A percentile compares a stretch with the other conserved stretches of the same genome.
phyloP scores from a whole-genome alignment of 2,329 filamentous ascomycete species.

The Biscogniauxia mediterranea region DNA sequence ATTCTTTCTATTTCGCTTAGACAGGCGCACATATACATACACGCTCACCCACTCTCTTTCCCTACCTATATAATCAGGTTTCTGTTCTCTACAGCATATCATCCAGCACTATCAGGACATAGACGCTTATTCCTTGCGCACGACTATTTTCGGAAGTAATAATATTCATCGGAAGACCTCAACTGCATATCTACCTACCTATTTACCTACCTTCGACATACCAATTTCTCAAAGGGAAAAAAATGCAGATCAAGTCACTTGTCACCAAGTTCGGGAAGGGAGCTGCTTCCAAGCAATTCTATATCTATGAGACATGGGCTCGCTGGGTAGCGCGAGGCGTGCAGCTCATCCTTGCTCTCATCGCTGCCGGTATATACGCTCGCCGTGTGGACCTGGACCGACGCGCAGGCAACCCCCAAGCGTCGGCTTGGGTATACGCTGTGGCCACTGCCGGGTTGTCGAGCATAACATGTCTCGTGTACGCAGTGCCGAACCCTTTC shows the following conservation, averaged over 20 bases:
- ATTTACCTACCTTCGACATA: too few relatives aligned
- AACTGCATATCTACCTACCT: too few relatives aligned
- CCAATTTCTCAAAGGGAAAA: not conserved
- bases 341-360: constrained; percentile 68
- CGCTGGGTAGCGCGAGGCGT: constrained; percentile 59
- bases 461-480: constrained; percentile 48
- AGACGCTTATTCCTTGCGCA: too few relatives aligned
- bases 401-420: constrained; percentile 38
- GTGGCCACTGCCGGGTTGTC: constrained; percentile 56
- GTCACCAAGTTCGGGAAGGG: constrained; percentile 37
- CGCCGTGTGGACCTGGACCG: constrained; percentile 52
- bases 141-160: too few relatives aligned
- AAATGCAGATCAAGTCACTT: constrained; percentile 25
- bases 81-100: too few relatives aligned
- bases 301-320: constrained; percentile 44
- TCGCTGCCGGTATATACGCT: constrained; percentile 68
- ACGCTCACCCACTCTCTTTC: too few relatives aligned
- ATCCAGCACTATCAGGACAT: too few relatives aligned
- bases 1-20: too few relatives aligned
- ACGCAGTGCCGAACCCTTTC: constrained; percentile 35
- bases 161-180: too few relatives aligned
- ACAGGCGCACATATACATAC: too few relatives aligned
- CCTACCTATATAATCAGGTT: too few relatives aligned
- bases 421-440: constrained; percentile 63
- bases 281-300: constrained; percentile 44